phyloP scores from a whole-genome alignment of 75 land plant species.

The Isoetes taiwanensis region DNA sequence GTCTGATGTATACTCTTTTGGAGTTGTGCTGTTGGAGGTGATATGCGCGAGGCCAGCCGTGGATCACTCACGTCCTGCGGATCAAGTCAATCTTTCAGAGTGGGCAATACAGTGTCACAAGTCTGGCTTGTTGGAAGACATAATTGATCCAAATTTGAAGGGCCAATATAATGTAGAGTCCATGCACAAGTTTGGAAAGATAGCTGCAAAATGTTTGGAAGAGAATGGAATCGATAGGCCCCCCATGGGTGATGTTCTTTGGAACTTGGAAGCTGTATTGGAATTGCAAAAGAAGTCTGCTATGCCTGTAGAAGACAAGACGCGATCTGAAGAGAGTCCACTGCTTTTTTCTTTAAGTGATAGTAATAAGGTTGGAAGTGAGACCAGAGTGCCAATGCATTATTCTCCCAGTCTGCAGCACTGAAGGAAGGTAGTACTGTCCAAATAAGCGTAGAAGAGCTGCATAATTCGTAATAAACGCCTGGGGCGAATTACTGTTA shows the following conservation, averaged over 20 bases:
- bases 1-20: conserved; percentile 7
- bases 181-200: not conserved
- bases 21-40: conserved; percentile 5
- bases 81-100: not conserved
- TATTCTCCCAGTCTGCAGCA: no score
- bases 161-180: not conserved
- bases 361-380: no score
- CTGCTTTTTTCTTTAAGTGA: no score
- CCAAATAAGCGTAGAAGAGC: no score
- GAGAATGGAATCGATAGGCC: conserved; percentile 5
- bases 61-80: not conserved
- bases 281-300: not conserved
- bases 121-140: not conserved
- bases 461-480: no score
- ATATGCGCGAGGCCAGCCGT: conserved; percentile 1
- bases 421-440: no score
- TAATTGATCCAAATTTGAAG: not conserved
- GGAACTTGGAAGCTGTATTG: not conserved
- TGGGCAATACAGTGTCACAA: conserved; percentile 3
- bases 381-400: no score
- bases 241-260: not conserved
- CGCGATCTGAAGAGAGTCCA: no score
- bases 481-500: no score
- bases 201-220: not conserved
- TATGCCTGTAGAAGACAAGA: no score